Conservation (phyloP, 352 stramenopile genomes). For the Nothophytophthora sp. region DNA sequence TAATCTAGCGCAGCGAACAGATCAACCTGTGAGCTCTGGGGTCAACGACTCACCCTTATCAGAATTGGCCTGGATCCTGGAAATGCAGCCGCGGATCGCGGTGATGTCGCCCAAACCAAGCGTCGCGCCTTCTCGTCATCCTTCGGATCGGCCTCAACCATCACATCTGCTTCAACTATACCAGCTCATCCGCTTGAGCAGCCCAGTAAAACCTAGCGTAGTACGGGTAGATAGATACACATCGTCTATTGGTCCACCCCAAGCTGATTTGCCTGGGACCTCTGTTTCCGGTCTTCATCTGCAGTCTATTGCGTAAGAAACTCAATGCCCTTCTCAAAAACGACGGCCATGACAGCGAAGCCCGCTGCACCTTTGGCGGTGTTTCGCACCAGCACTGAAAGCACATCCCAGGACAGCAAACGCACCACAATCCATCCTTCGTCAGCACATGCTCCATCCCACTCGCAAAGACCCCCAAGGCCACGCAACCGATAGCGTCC, state of each 20-base stretch:
- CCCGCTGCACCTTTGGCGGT: constrained; percentile 74
- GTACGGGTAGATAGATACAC: background rate
- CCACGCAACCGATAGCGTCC: background rate
- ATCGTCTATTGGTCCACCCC: constrained; percentile 24
- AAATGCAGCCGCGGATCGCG: too few relatives aligned
- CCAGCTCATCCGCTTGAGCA: too few relatives aligned
- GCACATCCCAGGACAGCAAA: constrained; percentile 4
- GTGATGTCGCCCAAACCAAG: too few relatives aligned
- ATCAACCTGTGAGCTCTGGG: too few relatives aligned
- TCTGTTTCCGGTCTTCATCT: constrained; percentile 5
- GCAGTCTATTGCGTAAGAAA: constrained; percentile 40
- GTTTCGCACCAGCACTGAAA: constrained; percentile 64
- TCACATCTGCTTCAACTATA: background rate
- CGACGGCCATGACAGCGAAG: constrained; percentile 82
- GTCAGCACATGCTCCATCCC: background rate
- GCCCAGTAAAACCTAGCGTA: too few relatives aligned
- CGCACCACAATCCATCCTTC: background rate
- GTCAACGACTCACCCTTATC: background rate
- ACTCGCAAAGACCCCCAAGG: background rate
- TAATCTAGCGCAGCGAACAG: too few relatives aligned
- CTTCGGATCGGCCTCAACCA: background rate
- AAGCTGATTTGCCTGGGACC: background rate
- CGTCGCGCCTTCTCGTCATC: too few relatives aligned
- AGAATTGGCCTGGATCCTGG: too few relatives aligned
- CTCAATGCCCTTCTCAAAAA: constrained; percentile 86